Base-by-base conservation (phyloP, 345 rosid genomes). In the Crucihimalaya himalaica region DNA sequence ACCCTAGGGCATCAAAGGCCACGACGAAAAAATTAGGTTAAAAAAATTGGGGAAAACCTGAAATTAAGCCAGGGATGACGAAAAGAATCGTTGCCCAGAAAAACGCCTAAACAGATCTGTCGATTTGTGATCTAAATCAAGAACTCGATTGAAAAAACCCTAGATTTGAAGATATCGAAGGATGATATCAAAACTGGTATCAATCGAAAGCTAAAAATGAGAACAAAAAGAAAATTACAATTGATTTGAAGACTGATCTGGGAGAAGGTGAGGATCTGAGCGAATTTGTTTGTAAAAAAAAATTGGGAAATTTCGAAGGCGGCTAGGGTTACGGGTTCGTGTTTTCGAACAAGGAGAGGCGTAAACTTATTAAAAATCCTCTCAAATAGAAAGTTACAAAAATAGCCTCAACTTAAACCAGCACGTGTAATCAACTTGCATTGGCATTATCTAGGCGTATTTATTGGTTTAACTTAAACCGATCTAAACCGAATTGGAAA, bases 241-340 rank as follows among this genome's bases (percentile, higher is more conserved):
- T 63, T 53, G 63, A 62, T 69, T 62, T 6, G 71, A 76, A 69
- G 65, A 62, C 55, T 19, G 80, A 63, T 76, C 45, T 20, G 16
- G 18, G 7, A 63, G 66, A 70, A 76, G 58, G 51, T 46, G 71
- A 70, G 52, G 71, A 76, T 76, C 75, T 69, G 71, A 63, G 23
- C 65, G 28, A 76, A 27, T 62, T 55, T 20, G 53, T 61, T 52
- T 21, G 25, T 47, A 63, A 48, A 51, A 65, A 57, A 48, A 13
- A 68, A 42, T 61, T 61, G 8, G 71, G 39, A 35, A 61, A 4
- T 70, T 46, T 76, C 12, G 16, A 27, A 63, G 66, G 75, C 75
- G 80, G 75, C 80, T 76, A 76, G 80, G 80, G 80, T 70, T 76
- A 76, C 66, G 66, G 34, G 52, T 28, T 62, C 69, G 70, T 47